Conservation (phyloP, 1,139 yeast genomes). For the Chernovozyma sophiae-reginae region DNA sequence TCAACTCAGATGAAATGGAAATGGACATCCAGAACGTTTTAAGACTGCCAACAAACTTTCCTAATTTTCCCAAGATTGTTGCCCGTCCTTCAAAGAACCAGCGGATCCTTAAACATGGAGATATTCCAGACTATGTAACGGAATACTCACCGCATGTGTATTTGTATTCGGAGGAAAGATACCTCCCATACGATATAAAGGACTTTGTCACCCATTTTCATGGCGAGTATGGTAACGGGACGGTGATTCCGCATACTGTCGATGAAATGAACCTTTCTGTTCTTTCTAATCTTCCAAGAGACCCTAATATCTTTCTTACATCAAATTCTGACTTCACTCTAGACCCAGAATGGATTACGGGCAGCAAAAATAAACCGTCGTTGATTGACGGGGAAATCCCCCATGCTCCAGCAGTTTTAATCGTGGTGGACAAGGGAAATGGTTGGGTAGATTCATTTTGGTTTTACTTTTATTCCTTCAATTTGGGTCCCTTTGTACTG, state of each 20-base stretch:
- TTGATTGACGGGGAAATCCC: conserved; percentile 64
- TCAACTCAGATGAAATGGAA: conserved; percentile 12
- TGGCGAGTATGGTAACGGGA: conserved; percentile 45
- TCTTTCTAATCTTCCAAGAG: conserved; percentile 31
- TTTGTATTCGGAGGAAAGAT: conserved; percentile 82
- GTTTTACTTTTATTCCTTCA: conserved; percentile 94
- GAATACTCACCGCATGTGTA: conserved; percentile 80
- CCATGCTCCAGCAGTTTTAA: conserved; percentile 75
- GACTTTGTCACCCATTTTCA: conserved; percentile 65
- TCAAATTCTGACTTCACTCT: conserved; percentile 65
- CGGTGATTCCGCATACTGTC: conserved; percentile 37
- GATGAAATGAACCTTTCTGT: conserved; percentile 29
- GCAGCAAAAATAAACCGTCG: conserved; percentile 62
- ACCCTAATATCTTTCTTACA: conserved; percentile 45
- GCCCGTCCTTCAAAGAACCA: conserved; percentile 27
- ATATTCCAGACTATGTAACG: conserved; percentile 70
- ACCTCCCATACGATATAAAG: conserved; percentile 77
- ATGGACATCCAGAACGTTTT: conserved; percentile 20
- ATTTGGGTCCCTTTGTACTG: conserved; percentile 95
- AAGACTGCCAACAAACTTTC: conserved; percentile 23
- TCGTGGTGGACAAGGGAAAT: conserved; percentile 87
- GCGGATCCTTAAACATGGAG: conserved; percentile 44
- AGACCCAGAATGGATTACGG: conserved; percentile 88
- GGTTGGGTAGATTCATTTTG: conserved; percentile 93
- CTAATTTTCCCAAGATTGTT: conserved; percentile 35